Evolutionary conservation across 1,284 basidiomycete genomes (phyloP), one percentile per base, ranked within the genome.

Genomic region (Cutaneotrichosporon dermatis): DNA sequence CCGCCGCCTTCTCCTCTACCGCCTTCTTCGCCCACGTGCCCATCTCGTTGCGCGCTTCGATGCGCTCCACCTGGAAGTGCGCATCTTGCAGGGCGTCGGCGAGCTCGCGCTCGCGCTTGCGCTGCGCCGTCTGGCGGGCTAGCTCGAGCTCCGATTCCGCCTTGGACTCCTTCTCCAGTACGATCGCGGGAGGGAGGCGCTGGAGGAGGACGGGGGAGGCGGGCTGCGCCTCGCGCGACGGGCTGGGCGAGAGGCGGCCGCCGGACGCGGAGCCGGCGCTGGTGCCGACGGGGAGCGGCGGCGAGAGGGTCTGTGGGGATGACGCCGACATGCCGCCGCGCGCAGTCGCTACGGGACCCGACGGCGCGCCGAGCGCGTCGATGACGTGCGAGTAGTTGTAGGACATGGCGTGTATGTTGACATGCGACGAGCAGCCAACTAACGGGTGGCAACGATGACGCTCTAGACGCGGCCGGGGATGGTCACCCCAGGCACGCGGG

Each of bases 21-120:
- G 41, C 39, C 39, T 40, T 44, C 42, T 59, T 55, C 4, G 48
- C 56, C 75, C 71, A 74, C 12, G 66, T 66, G 2, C 72, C 71
- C 16, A 66, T 62, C 16, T 59, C 60, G 2, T 70, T 64, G 10
- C 66, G 53, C 4, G 69, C 69, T 3, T 59, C 54, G 6, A 59
- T 57, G 1, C 74, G 64, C 60, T 77, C 67, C n/a, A 76, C 59
- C 13, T 61, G 53, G 58, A 67, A 71, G 57, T 69, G 48, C 49
- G 72, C 68, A 45, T 78, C 77, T 54, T 74, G 70, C n/a, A 78
- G 64, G 8, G 76, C 76, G 57, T 79, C 77, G 11, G 71, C 70
- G 10, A 79, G 64, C 40, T 67, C 66, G 12, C 58, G 42, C 60
- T 76, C 74, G 3, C 69, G 64, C 12, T 67, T 35, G 1, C 65